Evolutionary conservation across 192 early-diverging fungal species (phyloP).

Genomic region (Lobosporangium transversale): DNA sequence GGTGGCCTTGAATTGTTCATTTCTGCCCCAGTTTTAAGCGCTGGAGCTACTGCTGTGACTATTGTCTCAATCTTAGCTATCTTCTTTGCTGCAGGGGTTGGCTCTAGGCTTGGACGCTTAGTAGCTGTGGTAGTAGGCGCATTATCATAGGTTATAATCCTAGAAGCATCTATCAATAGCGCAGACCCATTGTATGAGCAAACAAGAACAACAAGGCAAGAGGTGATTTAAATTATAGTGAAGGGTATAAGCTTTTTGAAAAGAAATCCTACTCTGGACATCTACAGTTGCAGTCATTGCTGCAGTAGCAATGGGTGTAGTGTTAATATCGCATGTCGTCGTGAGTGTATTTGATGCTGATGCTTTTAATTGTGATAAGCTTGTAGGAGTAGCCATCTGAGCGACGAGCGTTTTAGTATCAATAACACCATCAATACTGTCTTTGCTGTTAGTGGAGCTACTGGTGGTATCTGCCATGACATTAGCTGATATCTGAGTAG

Average conservation of each 20-base stretch:
- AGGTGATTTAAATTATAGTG: background rate
- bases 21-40: background rate
- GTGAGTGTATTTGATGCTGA: background rate
- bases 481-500: background rate
- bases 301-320: background rate
- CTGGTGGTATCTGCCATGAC: background rate
- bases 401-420: background rate
- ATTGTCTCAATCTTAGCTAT: conserved; percentile 19
- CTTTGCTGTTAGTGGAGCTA: too few species aligned
- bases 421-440: too few species aligned
- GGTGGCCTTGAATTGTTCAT: conserved; percentile 5
- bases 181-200: conserved; percentile 16
- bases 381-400: background rate
- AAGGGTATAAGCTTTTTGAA: background rate
- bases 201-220: conserved; percentile 21
- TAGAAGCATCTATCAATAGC: too few species aligned
- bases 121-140: background rate
- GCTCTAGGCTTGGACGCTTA: conserved; percentile 48
- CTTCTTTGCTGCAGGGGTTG: conserved; percentile 18
- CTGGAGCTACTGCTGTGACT: background rate
- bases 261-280: conserved; percentile 8
- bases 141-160: background rate
- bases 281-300: background rate
- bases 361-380: background rate
- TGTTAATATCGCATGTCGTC: too few species aligned